phyloP scores from a whole-genome alignment of 331 rosid genomes.

The Rosa hybrid region DNA sequence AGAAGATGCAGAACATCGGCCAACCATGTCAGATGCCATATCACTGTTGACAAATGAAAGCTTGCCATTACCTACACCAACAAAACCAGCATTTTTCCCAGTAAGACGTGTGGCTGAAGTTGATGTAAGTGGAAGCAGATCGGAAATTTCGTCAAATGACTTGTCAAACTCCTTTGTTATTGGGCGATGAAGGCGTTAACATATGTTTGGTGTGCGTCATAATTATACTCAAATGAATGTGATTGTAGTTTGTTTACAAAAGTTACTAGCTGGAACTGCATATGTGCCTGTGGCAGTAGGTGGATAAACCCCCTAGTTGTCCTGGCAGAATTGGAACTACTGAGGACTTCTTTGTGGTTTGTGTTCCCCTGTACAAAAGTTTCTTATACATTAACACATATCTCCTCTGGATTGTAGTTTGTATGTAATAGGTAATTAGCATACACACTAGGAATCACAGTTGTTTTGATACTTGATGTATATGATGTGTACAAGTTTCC shows the following conservation, averaged over 20 bases:
- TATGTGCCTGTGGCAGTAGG: neutral
- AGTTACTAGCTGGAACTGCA: neutral
- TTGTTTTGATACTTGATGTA: neutral
- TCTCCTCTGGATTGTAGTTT: neutral
- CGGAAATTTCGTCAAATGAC: neutral
- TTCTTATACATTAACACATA: neutral
- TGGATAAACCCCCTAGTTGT: neutral
- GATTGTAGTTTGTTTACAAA: neutral
- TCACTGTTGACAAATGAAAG: conserved; percentile 12
- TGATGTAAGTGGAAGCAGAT: neutral
- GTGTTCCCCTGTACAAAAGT: neutral
- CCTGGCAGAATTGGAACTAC: neutral
- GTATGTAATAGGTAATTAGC: neutral
- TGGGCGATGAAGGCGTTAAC: conserved; percentile 1
- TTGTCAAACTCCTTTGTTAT: neutral
- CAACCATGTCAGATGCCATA: conserved; percentile 7
- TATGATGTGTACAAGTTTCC: neutral
- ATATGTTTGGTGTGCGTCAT: neutral
- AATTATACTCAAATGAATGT: neutral
- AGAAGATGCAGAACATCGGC: conserved; percentile 9
- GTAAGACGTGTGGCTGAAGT: neutral
- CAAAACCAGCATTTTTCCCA: conserved; percentile 15
- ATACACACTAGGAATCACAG: neutral
- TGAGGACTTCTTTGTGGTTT: neutral
- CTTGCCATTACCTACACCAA: conserved; percentile 1